A percentile compares a stretch with the other conserved stretches of the same genome.
These are phyloP conservation scores for Beauveria sp. DNA, from an alignment of 2,329 filamentous ascomycete species.

Conservation along the genomic window DNA sequence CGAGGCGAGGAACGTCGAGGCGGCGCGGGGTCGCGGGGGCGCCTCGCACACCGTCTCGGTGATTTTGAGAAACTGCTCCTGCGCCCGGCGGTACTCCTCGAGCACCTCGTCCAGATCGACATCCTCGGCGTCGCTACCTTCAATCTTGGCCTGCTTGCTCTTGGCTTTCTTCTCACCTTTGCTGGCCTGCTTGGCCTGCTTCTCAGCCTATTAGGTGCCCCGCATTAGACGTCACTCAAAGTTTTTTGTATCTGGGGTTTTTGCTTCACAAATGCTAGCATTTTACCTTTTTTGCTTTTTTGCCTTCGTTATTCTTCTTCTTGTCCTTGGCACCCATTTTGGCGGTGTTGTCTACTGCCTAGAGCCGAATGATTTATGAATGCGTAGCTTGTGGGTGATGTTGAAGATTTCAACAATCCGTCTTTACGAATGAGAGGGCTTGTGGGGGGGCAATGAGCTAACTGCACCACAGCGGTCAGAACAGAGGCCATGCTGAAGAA, in stretches of 20 bases:
- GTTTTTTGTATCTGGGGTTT: not conserved
- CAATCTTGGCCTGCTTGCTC: constrained; percentile 57
- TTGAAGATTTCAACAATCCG: constrained; percentile 1
- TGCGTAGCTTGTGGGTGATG: not conserved
- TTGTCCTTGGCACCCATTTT: constrained; percentile 38
- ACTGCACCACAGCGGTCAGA: not conserved
- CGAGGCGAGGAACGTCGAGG: constrained; percentile 74
- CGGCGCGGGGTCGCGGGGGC: constrained; percentile 76
- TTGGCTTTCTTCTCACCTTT: constrained; percentile 85
- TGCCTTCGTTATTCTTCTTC: constrained; percentile 40
- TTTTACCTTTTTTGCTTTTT: constrained; percentile 42
- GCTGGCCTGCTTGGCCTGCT: constrained; percentile 73
- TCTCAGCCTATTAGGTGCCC: constrained; percentile 40
- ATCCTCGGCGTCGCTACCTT: constrained; percentile 85
- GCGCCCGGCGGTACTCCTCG: constrained; percentile 84
- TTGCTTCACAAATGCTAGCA: not conserved
- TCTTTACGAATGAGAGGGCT: not conserved
- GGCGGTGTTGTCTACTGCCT: constrained; percentile 22
- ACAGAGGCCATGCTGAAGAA: not conserved
- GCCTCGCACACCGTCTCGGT: constrained; percentile 67
- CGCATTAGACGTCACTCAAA: constrained; percentile 5
- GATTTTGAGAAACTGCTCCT: constrained; percentile 90
- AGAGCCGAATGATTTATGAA: not conserved
- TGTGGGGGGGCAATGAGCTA: constrained; percentile 7
- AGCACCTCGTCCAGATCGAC: constrained; percentile 89